Percentiles rank a stretch among this genome's conserved stretches.
These are phyloP conservation scores for Solanum microdontum DNA, from an alignment of 257 asterid species.

Conservation along the genomic window DNA sequence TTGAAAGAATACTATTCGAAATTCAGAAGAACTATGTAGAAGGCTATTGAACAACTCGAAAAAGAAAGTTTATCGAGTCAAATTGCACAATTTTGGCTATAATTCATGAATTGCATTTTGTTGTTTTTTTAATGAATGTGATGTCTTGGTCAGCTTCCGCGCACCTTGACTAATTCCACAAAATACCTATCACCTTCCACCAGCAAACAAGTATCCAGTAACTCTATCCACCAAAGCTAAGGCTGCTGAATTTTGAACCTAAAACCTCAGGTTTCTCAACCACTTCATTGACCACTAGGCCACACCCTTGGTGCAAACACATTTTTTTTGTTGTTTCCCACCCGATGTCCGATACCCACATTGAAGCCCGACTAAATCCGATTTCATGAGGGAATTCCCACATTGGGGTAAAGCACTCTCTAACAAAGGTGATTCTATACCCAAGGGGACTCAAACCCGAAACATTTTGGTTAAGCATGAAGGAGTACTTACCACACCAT, in stretches of 20 bases:
- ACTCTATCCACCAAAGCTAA: neutral
- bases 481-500: neutral
- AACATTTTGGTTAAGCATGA: neutral
- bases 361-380: neutral
- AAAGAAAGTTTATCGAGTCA: neutral
- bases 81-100: neutral
- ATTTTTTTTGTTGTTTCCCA: neutral
- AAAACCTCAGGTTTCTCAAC: neutral
- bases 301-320: neutral
- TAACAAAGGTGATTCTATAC: too few species aligned
- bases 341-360: neutral
- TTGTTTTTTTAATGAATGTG: neutral
- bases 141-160: neutral
- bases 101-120: neutral
- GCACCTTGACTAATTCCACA: neutral
- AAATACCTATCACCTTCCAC: neutral
- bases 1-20: neutral
- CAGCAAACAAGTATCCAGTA: too few species aligned
- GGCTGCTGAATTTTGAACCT: neutral
- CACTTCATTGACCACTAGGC: too few species aligned
- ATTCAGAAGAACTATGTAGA: neutral
- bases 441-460: neutral
- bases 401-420: neutral
- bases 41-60: neutral
- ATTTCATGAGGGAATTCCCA: neutral